These are phyloP conservation scores for Colletotrichum lentis DNA, from an alignment of 2,329 filamentous ascomycete genomes.

Conservation along the genomic window DNA sequence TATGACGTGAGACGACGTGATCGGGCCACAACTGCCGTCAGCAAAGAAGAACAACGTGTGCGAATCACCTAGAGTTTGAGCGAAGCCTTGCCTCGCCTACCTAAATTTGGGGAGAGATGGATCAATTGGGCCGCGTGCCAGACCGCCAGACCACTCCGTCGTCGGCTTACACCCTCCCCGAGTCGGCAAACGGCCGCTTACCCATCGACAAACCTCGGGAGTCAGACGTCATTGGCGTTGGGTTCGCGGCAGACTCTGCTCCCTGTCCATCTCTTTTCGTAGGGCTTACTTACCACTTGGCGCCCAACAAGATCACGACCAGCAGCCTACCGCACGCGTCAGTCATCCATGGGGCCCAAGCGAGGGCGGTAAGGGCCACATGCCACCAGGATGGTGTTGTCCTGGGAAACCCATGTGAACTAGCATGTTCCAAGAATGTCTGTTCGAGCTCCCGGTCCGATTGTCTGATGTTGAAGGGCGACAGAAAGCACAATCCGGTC, in stretches of 20 bases:
- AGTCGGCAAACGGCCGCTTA: neutral
- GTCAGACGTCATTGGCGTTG: neutral
- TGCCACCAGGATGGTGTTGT: conserved; percentile 11
- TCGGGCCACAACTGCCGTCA: too few species aligned
- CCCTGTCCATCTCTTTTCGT: neutral
- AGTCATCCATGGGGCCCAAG: neutral
- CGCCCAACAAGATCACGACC: neutral
- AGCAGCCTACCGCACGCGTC: neutral
- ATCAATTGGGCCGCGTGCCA: neutral
- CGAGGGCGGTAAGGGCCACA: neutral
- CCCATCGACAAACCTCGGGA: too few species aligned
- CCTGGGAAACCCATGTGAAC: neutral
- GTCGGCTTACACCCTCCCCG: neutral
- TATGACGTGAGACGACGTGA: conserved; percentile 23
- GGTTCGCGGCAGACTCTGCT: neutral
- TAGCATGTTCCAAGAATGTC: conserved; percentile 27
- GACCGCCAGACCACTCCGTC: too few species aligned
- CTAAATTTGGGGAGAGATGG: neutral
- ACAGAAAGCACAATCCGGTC: neutral
- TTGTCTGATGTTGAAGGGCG: conserved; percentile 28
- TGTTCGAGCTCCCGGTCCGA: conserved; percentile 33
- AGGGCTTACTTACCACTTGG: neutral
- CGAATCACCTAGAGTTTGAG: neutral
- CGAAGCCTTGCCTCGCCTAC: neutral
- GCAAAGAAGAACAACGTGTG: too few species aligned